Percentiles rank a stretch among this genome's conserved stretches.
Conservation (phyloP, 139 green algal species). For the Micractinium conductrix region DNA sequence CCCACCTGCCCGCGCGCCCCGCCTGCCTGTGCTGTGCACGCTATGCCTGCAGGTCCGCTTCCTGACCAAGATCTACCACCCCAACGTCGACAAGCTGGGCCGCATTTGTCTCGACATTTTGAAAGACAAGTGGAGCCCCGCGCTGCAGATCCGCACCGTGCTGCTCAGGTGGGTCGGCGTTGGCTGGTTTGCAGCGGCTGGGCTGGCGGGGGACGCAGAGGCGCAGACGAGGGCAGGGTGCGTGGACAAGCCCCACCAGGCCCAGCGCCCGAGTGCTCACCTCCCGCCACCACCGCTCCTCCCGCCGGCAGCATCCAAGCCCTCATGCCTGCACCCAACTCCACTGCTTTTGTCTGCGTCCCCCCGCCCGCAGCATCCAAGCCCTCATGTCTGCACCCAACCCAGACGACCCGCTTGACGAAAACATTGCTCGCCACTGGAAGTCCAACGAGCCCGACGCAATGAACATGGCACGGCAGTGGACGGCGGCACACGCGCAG, state of each 20-base stretch:
- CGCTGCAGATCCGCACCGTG: constrained; percentile 98
- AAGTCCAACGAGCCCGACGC: constrained; percentile 93
- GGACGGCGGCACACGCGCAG: constrained; percentile 29
- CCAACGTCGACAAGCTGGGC: constrained; percentile 99
- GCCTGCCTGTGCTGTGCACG: too few relatives aligned
- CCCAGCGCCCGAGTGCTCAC: too few relatives aligned
- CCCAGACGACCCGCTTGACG: constrained; percentile 97
- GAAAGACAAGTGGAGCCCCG: constrained; percentile 99
- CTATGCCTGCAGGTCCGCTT: constrained; percentile 86
- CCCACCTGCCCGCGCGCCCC: background rate
- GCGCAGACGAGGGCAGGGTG: too few relatives aligned
- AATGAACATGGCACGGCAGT: constrained; percentile 65
- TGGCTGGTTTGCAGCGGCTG: background rate
- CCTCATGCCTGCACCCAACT: constrained; percentile 96
- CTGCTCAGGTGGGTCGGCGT: constrained; percentile 76
- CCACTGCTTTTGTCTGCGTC: too few relatives aligned
- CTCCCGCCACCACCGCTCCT: too few relatives aligned
- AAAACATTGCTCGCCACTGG: constrained; percentile 98
- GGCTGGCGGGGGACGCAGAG: too few relatives aligned
- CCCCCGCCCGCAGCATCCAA: constrained; percentile 94
- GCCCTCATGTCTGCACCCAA: constrained; percentile 97
- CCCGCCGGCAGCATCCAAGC: constrained; percentile 96
- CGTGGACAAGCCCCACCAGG: too few relatives aligned
- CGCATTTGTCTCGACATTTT: constrained; percentile 99
- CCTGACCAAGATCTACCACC: constrained; percentile 98